Percentiles rank a stretch among this genome's conserved stretches.
Evolutionary conservation across 2,329 filamentous ascomycete species (phyloP).

Genomic region (Fusarium sp.): DNA sequence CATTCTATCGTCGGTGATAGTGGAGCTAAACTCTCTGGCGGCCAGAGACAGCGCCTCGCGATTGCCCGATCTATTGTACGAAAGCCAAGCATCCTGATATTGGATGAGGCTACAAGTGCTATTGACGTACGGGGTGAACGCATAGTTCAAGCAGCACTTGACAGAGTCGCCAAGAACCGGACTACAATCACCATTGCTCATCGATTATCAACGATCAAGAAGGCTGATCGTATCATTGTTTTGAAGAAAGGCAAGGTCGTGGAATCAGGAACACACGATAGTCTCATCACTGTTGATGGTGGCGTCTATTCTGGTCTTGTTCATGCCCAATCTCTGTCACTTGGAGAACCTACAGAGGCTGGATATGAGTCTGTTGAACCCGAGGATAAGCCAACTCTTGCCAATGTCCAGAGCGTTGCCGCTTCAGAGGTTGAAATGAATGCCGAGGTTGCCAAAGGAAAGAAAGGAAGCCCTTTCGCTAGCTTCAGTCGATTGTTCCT

Average conservation of each 20-base stretch:
- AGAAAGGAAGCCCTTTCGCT: conserved; percentile 58
- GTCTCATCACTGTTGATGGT: conserved; percentile 68
- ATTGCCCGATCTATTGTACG: conserved; percentile 81
- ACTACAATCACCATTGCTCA: conserved; percentile 82
- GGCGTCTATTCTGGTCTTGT: conserved; percentile 77
- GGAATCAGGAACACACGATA: conserved; percentile 81
- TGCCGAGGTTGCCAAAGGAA: conserved; percentile 40
- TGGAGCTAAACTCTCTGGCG: conserved; percentile 83
- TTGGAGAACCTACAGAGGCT: conserved; percentile 59
- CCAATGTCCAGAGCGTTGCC: conserved; percentile 59
- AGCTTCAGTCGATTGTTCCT: conserved; percentile 68
- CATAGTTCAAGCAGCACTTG: conserved; percentile 73
- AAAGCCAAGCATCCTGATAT: conserved; percentile 75
- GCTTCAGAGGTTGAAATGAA: conserved; percentile 48
- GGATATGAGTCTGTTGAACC: conserved; percentile 50
- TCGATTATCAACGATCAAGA: conserved; percentile 78
- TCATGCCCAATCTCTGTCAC: conserved; percentile 67
- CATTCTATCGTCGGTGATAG: conserved; percentile 75
- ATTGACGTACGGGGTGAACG: conserved; percentile 65
- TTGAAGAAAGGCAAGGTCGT: conserved; percentile 76
- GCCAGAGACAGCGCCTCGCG: conserved; percentile 84
- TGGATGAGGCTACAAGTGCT: conserved; percentile 82
- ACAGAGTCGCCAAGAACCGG: conserved; percentile 68
- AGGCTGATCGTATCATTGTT: conserved; percentile 83
- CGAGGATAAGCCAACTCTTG: conserved; percentile 56